These are phyloP conservation scores for Amniculicola lignicola DNA, from an alignment of 495 filamentous ascomycete genomes.

Conservation along the genomic window DNA sequence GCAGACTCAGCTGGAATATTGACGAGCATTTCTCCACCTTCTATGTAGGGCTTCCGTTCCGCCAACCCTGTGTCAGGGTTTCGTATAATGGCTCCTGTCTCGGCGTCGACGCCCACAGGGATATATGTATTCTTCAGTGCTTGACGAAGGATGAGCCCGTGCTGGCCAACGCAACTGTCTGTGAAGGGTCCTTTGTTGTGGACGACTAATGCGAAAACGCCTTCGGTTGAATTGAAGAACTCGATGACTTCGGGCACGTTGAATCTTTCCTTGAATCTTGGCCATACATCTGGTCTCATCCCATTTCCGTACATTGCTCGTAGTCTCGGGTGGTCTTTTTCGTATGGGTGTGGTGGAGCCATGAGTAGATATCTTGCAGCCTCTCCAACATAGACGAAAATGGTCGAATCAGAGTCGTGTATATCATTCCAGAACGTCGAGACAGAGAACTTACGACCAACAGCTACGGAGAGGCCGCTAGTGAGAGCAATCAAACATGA, in stretches of 20 bases:
- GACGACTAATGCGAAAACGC: slow-evolving; percentile 35
- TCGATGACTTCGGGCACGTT: slow-evolving; percentile 34
- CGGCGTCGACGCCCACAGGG: slow-evolving; percentile 64
- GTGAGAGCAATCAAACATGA: slow-evolving; percentile 52
- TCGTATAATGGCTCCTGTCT: slow-evolving; percentile 61
- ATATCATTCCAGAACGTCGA: slow-evolving; percentile 72
- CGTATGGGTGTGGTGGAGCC: slow-evolving; percentile 53
- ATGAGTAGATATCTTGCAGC: slow-evolving; percentile 72
- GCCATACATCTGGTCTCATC: slow-evolving; percentile 72
- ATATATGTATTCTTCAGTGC: slow-evolving; percentile 52
- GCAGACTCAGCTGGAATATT: slow-evolving; percentile 52
- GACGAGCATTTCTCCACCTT: slow-evolving; percentile 73
- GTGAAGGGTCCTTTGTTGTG: slow-evolving; percentile 50
- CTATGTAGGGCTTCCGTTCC: slow-evolving; percentile 56
- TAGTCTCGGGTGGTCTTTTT: slow-evolving; percentile 61
- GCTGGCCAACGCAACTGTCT: slow-evolving; percentile 63
- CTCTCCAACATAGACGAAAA: slow-evolving; percentile 78
- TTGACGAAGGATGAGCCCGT: slow-evolving; percentile 57
- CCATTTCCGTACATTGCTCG: slow-evolving; percentile 72
- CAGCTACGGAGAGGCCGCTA: slow-evolving; percentile 57
- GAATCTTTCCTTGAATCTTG: slow-evolving; percentile 55
- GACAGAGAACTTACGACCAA: slow-evolving; percentile 66
- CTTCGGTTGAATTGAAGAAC: slow-evolving; percentile 43
- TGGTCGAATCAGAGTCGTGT: slow-evolving; percentile 61
- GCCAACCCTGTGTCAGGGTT: slow-evolving; percentile 65